Conservation (phyloP, 345 rosid species). For the Citrus mangshanensis region DNA sequence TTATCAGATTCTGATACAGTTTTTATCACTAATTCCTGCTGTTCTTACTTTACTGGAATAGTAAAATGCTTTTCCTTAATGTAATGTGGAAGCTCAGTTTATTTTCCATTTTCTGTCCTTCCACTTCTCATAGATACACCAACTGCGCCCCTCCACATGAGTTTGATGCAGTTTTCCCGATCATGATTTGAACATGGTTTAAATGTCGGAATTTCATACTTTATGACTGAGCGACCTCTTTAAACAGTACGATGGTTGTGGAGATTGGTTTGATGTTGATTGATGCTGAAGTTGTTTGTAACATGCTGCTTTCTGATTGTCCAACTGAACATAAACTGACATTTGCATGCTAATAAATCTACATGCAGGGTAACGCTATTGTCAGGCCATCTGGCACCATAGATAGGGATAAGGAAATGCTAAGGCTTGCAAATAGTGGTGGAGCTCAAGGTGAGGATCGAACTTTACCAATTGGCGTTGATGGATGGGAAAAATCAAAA, state of each 20-base stretch:
- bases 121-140: background rate
- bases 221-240: background rate
- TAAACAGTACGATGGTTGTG: background rate
- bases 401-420: conserved; percentile 76
- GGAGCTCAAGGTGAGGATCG: conserved; percentile 69
- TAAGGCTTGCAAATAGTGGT: conserved; percentile 54
- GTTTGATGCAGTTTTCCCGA: background rate
- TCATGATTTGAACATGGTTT: background rate
- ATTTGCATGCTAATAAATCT: conserved; percentile 32
- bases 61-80: background rate
- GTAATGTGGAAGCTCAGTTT: background rate
- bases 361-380: conserved; percentile 63
- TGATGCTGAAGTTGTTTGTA: conserved; percentile 2
- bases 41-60: background rate
- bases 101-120: background rate
- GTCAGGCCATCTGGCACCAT: conserved; percentile 60
- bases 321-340: conserved; percentile 10
- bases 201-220: background rate
- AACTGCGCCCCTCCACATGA: too few species aligned
- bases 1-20: background rate
- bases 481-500: conserved; percentile 93
- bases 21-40: background rate
- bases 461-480: conserved; percentile 60
- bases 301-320: conserved; percentile 8
- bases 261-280: background rate